Evolutionary conservation across 2,329 filamentous ascomycete genomes (phyloP), one percentile per base, ranked within the genome.

Genomic region (Hypomyces rosellus): DNA sequence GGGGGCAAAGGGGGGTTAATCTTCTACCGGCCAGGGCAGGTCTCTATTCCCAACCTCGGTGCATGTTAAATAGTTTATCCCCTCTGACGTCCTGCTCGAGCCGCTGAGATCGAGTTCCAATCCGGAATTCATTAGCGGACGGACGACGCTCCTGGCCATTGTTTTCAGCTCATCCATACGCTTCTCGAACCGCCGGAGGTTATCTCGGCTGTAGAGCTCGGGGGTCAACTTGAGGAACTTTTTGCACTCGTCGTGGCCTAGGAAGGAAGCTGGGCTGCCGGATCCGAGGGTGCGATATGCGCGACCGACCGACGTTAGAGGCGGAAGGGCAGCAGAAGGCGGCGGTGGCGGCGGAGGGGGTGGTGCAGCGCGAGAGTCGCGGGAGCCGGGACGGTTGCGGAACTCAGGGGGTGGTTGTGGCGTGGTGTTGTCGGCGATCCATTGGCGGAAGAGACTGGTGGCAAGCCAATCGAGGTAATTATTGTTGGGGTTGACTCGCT

Each of bases 391-490:
- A 53, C 54, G 56, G 33, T 59, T 64, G 40, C 63, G 64, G 36
- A 45, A 58, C 53, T 55, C 65, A 52, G 65, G 58, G 48, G 68
- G 50, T 12, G 71, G 81, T 3, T 85, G 78, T 0, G 89, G 86
- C 2, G 88, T 86, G 4, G 88, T 95, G 66, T 90, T 92, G 61
- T 96, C 91, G 4, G 89, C 89, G 6, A 96, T 76, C 90, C 91
- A 96, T 67, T 96, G 89, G 3, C 92, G 81, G 70, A 96, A 97
- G 12, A 96, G 74, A 39, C 82, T 88, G 45, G 96, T 82, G 15
- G 84, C 89, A 6, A 96, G 80, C 91, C 91, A 96, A 68, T 95
- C 89, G 18, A 96, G 75, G 65, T 91, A 96, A 48, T 83, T 84
- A 45, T 85, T 93, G 16, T 76, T 74, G 0, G 92, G 92, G 3